Evolutionary conservation across 805 yeast genomes (phyloP).

Genomic region (Starmerella bombi): DNA sequence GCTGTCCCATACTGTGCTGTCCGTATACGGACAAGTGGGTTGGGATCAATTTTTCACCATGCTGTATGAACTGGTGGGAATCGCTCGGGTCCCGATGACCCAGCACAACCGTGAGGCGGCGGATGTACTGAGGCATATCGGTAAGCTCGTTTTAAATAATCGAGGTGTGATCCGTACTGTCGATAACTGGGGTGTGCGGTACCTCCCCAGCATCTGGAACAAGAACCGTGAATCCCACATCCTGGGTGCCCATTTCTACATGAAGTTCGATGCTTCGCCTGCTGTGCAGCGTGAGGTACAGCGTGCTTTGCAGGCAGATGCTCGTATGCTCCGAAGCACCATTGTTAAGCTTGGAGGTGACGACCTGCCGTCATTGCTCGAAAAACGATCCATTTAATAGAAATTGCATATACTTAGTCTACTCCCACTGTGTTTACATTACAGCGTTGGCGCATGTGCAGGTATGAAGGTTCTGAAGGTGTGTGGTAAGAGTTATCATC

Average conservation of each 20-base stretch:
- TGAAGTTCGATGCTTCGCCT: conserved; percentile 76
- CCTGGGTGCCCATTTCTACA: conserved; percentile 76
- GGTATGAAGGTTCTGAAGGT: too few relatives aligned
- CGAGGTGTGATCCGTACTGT: conserved; percentile 89
- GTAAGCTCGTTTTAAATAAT: conserved; percentile 67
- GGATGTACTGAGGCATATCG: conserved; percentile 55
- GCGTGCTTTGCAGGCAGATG: conserved; percentile 72
- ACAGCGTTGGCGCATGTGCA: not conserved
- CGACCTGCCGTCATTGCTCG: conserved; percentile 17
- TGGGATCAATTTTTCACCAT: conserved; percentile 30
- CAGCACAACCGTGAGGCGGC: conserved; percentile 47
- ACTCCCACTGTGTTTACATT: not conserved
- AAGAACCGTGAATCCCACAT: conserved; percentile 82
- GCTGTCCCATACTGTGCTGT: too few relatives aligned
- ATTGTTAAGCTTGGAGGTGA: conserved; percentile 39
- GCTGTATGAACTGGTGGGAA: conserved; percentile 84
- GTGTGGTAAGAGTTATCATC: not conserved
- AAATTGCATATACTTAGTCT: not conserved
- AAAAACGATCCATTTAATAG: conserved; percentile 6
- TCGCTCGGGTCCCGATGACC: conserved; percentile 57
- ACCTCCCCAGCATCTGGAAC: conserved; percentile 66
- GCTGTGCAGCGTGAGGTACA: conserved; percentile 76
- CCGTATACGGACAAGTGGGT: not conserved
- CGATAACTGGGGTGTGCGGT: conserved; percentile 62
- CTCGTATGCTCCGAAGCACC: conserved; percentile 73